Conservation (phyloP, 169 alveolate genomes). For the Amoebophrya sp. region DNA sequence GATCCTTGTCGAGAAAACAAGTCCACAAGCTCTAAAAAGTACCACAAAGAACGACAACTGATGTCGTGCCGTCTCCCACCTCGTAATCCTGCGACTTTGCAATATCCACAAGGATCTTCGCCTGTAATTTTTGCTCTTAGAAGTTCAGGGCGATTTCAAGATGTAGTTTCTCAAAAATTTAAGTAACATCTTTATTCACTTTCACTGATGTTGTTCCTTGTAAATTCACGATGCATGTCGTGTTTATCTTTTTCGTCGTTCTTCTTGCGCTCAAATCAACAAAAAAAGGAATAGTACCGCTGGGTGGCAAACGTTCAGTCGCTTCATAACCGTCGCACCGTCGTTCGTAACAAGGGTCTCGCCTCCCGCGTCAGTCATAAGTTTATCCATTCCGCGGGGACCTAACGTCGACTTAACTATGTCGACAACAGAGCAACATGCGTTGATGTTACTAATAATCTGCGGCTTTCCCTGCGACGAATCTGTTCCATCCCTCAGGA, state of each 20-base stretch:
- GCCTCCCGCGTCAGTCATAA: conserved; percentile 86
- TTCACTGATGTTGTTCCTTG: no score
- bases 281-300: neutral
- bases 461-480: conserved; percentile 91
- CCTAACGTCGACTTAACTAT: conserved; percentile 95
- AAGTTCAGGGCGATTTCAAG: no score
- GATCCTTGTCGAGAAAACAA: no score
- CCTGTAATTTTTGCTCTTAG: no score
- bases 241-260: no score
- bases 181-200: no score
- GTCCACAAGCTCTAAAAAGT: no score
- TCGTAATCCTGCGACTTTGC: conserved; percentile 94
- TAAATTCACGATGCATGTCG: no score
- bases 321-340: conserved; percentile 95
- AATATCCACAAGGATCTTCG: conserved; percentile 88
- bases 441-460: conserved; percentile 73
- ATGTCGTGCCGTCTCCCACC: conserved; percentile 91
- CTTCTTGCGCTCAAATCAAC: no score
- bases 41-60: conserved; percentile 91
- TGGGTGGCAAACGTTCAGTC: conserved; percentile 43
- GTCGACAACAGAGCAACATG: conserved; percentile 85
- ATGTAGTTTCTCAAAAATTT: no score
- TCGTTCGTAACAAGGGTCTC: conserved; percentile 94
- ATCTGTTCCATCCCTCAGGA: conserved; percentile 93
- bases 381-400: conserved; percentile 97